phyloP scores from a whole-genome alignment of 805 yeast genomes.

The Naumovozyma dairenensis region DNA sequence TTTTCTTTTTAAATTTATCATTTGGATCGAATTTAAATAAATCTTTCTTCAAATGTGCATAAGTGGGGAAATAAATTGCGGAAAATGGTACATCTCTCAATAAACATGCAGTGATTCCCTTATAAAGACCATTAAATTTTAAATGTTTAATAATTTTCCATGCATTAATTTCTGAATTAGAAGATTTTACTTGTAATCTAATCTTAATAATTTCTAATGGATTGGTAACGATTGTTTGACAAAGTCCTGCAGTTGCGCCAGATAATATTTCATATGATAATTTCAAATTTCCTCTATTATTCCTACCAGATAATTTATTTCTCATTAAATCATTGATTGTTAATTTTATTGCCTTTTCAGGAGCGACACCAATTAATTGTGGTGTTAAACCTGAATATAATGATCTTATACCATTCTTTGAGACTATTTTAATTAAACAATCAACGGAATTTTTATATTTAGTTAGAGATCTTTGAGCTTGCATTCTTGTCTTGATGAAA shows the following conservation, averaged over 20 bases:
- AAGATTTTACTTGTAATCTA: constrained; percentile 86
- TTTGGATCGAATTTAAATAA: constrained; percentile 75
- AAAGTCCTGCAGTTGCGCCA: constrained; percentile 92
- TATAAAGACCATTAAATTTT: constrained; percentile 79
- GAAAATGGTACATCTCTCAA: constrained; percentile 93
- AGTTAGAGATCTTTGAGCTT: constrained; percentile 71
- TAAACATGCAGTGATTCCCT: constrained; percentile 85
- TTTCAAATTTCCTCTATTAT: constrained; percentile 37
- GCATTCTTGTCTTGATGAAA: constrained; percentile 93
- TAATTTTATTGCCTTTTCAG: constrained; percentile 93
- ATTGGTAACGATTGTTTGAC: constrained; percentile 92
- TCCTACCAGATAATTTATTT: constrained; percentile 59
- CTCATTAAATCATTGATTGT: constrained; percentile 88
- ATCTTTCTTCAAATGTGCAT: constrained; percentile 81
- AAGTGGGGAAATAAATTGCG: constrained; percentile 94
- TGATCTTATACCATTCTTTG: constrained; percentile 73
- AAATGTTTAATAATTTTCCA: constrained; percentile 63
- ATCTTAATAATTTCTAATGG: constrained; percentile 94
- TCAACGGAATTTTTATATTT: constrained; percentile 74
- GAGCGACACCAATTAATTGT: constrained; percentile 94
- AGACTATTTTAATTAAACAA: constrained; percentile 70
- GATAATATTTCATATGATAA: constrained; percentile 65
- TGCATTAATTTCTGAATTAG: constrained; percentile 31
- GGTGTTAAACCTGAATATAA: constrained; percentile 90
- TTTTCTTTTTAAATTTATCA: constrained; percentile 45